phyloP scores from a whole-genome alignment of 352 stramenopile species.

The Discostella stelligera region DNA sequence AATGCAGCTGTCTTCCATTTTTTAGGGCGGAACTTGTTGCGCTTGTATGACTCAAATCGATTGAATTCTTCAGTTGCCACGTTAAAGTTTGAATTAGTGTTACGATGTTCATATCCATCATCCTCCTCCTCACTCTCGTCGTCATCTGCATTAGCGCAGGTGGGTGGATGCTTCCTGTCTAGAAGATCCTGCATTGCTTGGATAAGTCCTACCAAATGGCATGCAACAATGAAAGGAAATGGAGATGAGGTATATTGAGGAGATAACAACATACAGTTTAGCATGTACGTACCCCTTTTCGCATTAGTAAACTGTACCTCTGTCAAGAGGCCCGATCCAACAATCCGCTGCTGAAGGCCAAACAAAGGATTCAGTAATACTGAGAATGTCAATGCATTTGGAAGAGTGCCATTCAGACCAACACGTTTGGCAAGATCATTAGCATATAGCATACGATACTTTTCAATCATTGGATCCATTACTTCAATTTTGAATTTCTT shows the following conservation, averaged over 20 bases:
- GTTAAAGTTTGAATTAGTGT: slow-evolving; percentile 26
- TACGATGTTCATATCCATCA: slow-evolving; percentile 9
- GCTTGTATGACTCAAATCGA: slow-evolving; percentile 18
- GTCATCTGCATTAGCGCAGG: neutral
- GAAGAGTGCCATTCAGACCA: slow-evolving; percentile 10
- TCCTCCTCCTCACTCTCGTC: slow-evolving; percentile 9
- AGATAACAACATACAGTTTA: neutral
- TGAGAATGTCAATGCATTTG: neutral
- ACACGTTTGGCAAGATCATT: slow-evolving; percentile 18
- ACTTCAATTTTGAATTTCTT: slow-evolving; percentile 12
- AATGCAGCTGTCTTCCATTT: neutral
- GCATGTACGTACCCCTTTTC: neutral
- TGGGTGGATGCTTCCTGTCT: slow-evolving; percentile 1
- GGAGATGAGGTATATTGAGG: neutral
- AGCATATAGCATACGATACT: slow-evolving; percentile 21
- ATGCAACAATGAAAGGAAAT: slow-evolving; percentile 2
- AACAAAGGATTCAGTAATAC: slow-evolving; percentile 2
- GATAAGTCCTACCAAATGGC: slow-evolving; percentile 10
- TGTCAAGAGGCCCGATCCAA: neutral
- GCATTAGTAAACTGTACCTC: slow-evolving; percentile 1
- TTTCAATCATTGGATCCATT: slow-evolving; percentile 29
- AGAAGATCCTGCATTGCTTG: slow-evolving; percentile 24
- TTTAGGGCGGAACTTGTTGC: slow-evolving; percentile 14
- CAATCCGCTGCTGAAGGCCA: neutral
- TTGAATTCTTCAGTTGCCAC: slow-evolving; percentile 19